Conservation (phyloP, 1,284 basidiomycete genomes). For the Coriolopsis trogii region DNA sequence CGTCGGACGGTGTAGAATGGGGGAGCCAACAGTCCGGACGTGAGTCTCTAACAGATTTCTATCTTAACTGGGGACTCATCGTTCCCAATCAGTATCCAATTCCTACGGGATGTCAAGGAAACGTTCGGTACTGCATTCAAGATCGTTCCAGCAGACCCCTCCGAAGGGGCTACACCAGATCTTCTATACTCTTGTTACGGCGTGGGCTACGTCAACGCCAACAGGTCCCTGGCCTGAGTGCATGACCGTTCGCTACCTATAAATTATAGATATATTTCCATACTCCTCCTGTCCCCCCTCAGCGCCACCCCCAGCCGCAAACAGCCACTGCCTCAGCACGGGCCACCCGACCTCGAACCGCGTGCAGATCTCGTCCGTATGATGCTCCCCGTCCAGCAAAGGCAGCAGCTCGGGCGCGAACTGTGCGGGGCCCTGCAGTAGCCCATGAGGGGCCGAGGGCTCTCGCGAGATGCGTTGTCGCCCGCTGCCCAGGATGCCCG, state of each 20-base stretch:
- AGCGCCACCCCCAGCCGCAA: slow-evolving; percentile 62
- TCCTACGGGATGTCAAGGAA: slow-evolving; percentile 81
- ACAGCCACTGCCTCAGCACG: slow-evolving; percentile 77
- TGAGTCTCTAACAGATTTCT: slow-evolving; percentile 44
- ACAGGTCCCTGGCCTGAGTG: slow-evolving; percentile 66
- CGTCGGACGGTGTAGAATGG: slow-evolving; percentile 88
- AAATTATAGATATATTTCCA: slow-evolving; percentile 55
- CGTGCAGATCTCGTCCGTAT: slow-evolving; percentile 89
- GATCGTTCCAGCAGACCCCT: slow-evolving; percentile 48
- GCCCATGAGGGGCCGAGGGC: slow-evolving; percentile 39
- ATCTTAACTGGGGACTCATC: slow-evolving; percentile 2
- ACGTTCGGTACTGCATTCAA: slow-evolving; percentile 76
- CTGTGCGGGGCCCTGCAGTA: slow-evolving; percentile 29
- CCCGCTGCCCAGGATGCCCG: slow-evolving; percentile 31
- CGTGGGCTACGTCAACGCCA: slow-evolving; percentile 76
- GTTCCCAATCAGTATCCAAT: slow-evolving; percentile 70
- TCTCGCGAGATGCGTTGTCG: slow-evolving; percentile 51
- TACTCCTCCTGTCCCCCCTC: slow-evolving; percentile 47
- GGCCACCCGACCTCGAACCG: slow-evolving; percentile 85
- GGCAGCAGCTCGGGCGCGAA: slow-evolving; percentile 62
- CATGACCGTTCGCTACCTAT: slow-evolving; percentile 33
- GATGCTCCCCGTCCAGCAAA: slow-evolving; percentile 85
- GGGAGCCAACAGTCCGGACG: slow-evolving; percentile 81
- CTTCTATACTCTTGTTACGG: slow-evolving; percentile 81
- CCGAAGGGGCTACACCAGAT: slow-evolving; percentile 51